Conservation (phyloP, 257 asterid genomes). For the Eustoma russellianum region DNA sequence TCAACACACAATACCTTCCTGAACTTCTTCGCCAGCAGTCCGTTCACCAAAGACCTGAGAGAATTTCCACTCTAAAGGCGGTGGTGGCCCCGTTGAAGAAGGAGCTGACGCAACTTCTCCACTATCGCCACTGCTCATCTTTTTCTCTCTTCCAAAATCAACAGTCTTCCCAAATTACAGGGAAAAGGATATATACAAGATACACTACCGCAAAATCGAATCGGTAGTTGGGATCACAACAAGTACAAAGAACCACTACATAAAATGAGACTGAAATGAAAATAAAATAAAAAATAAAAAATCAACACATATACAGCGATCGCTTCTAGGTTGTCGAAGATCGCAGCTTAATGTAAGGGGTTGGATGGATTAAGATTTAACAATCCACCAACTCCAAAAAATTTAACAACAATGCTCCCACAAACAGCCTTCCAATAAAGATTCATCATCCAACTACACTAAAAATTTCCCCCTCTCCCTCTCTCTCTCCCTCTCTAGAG, state of each 20-base stretch:
- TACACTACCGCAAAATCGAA: constrained; percentile 10
- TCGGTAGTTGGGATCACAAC: constrained; percentile 18
- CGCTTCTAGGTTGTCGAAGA: constrained; percentile 32
- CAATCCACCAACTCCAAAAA: constrained; percentile 30
- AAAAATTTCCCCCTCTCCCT: constrained; percentile 1
- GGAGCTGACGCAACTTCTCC: constrained; percentile 65
- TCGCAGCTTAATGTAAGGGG: constrained; percentile 51
- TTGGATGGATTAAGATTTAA: constrained; percentile 59
- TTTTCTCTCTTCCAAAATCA: constrained; percentile 8
- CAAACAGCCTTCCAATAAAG: constrained; percentile 5
- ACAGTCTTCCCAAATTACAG: constrained; percentile 22
- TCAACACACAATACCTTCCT: constrained; percentile 56
- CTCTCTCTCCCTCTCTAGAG: constrained; percentile 15
- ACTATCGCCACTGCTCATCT: constrained; percentile 69
- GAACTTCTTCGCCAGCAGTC: constrained; percentile 96
- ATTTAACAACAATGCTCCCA: not conserved
- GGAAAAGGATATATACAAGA: constrained; percentile 9
- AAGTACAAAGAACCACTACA: constrained; percentile 26
- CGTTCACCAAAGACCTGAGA: constrained; percentile 98
- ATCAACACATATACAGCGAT: constrained; percentile 5
- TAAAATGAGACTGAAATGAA: not conserved
- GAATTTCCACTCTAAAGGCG: constrained; percentile 93
- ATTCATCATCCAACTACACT: not conserved
- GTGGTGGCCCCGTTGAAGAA: constrained; percentile 66
- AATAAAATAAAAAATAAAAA: constrained; percentile 7